These are phyloP conservation scores for Inosperma sp. DNA, from an alignment of 768 basidiomycete genomes.

Conservation along the genomic window DNA sequence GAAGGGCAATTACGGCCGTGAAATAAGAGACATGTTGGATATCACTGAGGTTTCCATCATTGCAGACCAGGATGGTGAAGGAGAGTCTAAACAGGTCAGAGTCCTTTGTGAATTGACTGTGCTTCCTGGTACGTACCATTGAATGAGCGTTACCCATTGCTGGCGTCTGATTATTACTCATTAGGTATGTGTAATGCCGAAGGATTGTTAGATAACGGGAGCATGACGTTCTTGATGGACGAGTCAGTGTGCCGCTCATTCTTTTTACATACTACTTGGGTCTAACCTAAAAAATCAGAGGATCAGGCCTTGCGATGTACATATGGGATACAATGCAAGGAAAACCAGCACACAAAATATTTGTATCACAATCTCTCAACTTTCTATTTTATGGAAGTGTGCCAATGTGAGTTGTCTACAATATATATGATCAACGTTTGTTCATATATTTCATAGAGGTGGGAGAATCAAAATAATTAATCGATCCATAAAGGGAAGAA, in stretches of 20 bases:
- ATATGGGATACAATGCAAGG: constrained; percentile 30
- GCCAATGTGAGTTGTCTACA: constrained; percentile 27
- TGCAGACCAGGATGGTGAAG: constrained; percentile 32
- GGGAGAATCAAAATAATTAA: constrained; percentile 34
- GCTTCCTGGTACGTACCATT: constrained; percentile 37
- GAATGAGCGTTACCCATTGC: background rate
- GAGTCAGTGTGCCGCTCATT: constrained; percentile 29
- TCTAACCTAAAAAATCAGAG: constrained; percentile 19
- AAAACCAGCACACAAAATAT: constrained; percentile 25
- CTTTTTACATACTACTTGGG: background rate
- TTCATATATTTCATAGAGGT: constrained; percentile 30
- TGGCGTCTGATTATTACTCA: background rate
- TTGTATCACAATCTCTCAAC: constrained; percentile 45
- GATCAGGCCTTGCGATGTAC: constrained; percentile 36
- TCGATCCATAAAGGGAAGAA: constrained; percentile 19
- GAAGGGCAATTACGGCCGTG: constrained; percentile 28
- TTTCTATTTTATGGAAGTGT: constrained; percentile 43
- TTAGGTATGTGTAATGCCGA: constrained; percentile 42
- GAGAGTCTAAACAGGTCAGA: constrained; percentile 33
- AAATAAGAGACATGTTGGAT: constrained; percentile 25
- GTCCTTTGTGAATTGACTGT: constrained; percentile 42
- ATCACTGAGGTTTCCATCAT: constrained; percentile 40
- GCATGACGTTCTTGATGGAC: constrained; percentile 43
- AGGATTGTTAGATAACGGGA: constrained; percentile 40
- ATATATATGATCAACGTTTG: background rate